These are phyloP conservation scores for Teunomyces stri DNA, from an alignment of 805 yeast species.

Conservation along the genomic window DNA sequence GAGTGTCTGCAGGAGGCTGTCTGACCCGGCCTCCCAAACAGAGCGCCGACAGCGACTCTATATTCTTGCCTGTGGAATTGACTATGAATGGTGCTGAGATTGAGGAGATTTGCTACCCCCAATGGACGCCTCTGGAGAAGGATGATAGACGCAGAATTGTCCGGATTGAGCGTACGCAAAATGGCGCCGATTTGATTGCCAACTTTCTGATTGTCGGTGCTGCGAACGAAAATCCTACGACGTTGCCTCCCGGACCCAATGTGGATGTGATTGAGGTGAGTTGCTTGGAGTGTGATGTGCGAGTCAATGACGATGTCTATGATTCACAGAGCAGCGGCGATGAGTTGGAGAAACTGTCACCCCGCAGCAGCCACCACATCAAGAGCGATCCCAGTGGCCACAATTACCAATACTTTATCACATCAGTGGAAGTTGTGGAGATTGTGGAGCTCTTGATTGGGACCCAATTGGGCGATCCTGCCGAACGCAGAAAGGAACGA, in stretches of 20 bases:
- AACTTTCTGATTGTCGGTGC: slow-evolving; percentile 51
- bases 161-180: slow-evolving; percentile 54
- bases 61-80: slow-evolving; percentile 47
- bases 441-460: slow-evolving; percentile 63
- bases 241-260: slow-evolving; percentile 32
- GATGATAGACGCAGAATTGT: slow-evolving; percentile 55
- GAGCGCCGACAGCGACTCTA: slow-evolving; percentile 23
- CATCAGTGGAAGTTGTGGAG: slow-evolving; percentile 65
- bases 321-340: slow-evolving; percentile 23
- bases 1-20: slow-evolving; percentile 58
- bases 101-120: slow-evolving; percentile 48
- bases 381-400: slow-evolving; percentile 23
- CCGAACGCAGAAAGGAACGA: slow-evolving; percentile 57
- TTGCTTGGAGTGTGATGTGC: slow-evolving; percentile 48
- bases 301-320: slow-evolving; percentile 28
- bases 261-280: slow-evolving; percentile 55
- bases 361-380: slow-evolving; percentile 6
- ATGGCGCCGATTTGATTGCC: slow-evolving; percentile 45
- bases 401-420: slow-evolving; percentile 46
- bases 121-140: slow-evolving; percentile 47
- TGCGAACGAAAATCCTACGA: slow-evolving; percentile 46
- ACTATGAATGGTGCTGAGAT: slow-evolving; percentile 44
- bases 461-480: slow-evolving; percentile 42
- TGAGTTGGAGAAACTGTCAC: slow-evolving; percentile 11
- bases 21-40: slow-evolving; percentile 54